Conservation (phyloP, 208 protist genomes). For the Leishmania lainsoni region DNA sequence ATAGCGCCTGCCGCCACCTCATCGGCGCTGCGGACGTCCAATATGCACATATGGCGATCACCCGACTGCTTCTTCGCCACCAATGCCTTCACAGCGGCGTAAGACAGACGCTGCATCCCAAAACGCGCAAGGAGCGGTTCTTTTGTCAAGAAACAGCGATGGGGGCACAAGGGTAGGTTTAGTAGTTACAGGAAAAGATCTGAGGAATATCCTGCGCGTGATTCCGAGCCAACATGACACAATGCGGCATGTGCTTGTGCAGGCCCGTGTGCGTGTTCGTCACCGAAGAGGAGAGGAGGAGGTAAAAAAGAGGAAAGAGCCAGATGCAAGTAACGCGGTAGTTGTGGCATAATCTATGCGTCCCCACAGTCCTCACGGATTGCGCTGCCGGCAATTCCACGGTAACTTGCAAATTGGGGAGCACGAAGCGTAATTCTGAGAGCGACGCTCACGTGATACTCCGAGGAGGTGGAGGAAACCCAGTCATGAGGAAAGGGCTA, state of each 20-base stretch:
- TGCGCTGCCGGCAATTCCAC: neutral
- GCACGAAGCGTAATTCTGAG: too few relatives aligned
- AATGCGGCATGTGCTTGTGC: neutral
- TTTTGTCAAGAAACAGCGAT: neutral
- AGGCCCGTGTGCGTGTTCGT: neutral
- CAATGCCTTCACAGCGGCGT: slow-evolving; percentile 61
- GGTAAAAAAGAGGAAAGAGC: neutral
- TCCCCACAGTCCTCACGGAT: neutral
- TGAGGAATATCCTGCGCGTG: neutral
- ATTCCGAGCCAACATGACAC: neutral
- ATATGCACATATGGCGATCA: slow-evolving; percentile 40
- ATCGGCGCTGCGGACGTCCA: slow-evolving; percentile 66
- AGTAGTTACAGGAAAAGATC: neutral
- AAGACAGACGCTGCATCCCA: slow-evolving; percentile 57
- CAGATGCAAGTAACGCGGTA: neutral
- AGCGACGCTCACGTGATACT: neutral
- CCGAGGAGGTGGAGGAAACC: neutral
- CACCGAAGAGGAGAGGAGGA: neutral
- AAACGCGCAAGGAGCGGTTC: neutral
- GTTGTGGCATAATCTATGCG: neutral
- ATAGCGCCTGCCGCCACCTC: slow-evolving; percentile 65
- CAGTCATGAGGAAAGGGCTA: neutral
- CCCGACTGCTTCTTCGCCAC: slow-evolving; percentile 47
- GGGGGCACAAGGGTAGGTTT: neutral
- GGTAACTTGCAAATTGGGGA: neutral